A percentile compares a stretch with the other conserved stretches of the same genome.
Evolutionary conservation across 2,329 filamentous ascomycete genomes (phyloP).

Genomic region (Dothidotthia symphoricarpi): DNA sequence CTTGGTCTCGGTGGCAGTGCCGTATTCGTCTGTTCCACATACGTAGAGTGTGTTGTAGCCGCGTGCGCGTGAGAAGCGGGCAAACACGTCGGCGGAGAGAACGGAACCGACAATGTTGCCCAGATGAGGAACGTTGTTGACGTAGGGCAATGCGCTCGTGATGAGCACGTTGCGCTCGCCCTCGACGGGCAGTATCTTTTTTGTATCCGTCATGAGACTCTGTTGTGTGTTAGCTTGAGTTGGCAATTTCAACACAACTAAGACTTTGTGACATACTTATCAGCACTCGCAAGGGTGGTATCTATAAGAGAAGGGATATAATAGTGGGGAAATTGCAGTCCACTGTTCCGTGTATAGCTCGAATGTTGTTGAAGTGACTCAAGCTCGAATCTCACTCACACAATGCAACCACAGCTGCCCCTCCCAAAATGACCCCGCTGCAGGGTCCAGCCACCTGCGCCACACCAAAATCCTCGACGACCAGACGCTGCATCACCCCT

Average conservation of each 20-base stretch:
- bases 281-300: no score
- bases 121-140: slow-evolving; percentile 72
- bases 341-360: slow-evolving; percentile 1
- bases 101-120: slow-evolving; percentile 56
- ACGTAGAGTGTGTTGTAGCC: slow-evolving; percentile 78
- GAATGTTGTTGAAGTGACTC: slow-evolving; percentile 19
- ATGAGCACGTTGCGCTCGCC: slow-evolving; percentile 82
- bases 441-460: slow-evolving; percentile 12
- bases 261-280: no score
- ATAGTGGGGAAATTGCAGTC: slow-evolving; percentile 1
- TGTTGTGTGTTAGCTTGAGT: not conserved
- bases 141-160: slow-evolving; percentile 87
- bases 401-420: slow-evolving; percentile 18
- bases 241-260: no score
- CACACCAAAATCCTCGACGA: not conserved
- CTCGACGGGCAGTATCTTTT: slow-evolving; percentile 48
- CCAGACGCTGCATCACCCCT: not conserved
- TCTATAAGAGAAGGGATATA: no score
- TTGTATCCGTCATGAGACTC: slow-evolving; percentile 29
- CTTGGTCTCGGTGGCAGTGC: slow-evolving; percentile 93
- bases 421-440: slow-evolving; percentile 21
- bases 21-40: slow-evolving; percentile 91
- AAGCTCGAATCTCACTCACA: slow-evolving; percentile 18
- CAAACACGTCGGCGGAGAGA: slow-evolving; percentile 80
- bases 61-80: slow-evolving; percentile 72